Percentiles rank a stretch among this genome's conserved stretches.
Conservation (phyloP, 2,329 filamentous ascomycete genomes). For the Penicillium sp. region DNA sequence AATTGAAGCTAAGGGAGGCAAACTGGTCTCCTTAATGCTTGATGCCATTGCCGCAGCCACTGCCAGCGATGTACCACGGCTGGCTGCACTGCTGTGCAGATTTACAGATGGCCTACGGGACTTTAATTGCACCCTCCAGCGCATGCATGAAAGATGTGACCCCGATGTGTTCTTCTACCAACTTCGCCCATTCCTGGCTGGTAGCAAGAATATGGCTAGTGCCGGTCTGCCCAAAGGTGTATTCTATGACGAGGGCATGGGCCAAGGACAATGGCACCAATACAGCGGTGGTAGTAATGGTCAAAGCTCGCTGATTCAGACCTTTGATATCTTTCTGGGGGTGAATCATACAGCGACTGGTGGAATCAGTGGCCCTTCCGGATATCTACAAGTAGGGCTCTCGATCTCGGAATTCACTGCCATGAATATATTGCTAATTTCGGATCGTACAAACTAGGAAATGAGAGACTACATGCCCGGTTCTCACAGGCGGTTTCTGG, state of each 20-base stretch:
- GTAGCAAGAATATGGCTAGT: conserved; percentile 55
- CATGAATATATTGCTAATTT: not conserved
- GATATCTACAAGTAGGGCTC: conserved; percentile 32
- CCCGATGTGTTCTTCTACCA: conserved; percentile 53
- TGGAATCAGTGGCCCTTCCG: conserved; percentile 25
- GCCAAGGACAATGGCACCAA: conserved; percentile 50
- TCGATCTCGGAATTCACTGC: not conserved
- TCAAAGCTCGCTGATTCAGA: conserved; percentile 55
- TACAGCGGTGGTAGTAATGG: conserved; percentile 57
- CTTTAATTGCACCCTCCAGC: conserved; percentile 43
- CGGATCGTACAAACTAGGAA: conserved; percentile 35
- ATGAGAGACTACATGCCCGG: conserved; percentile 58
- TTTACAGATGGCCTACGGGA: conserved; percentile 46
- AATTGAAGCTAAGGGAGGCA: conserved; percentile 53
- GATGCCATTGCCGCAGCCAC: conserved; percentile 49
- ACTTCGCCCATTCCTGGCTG: conserved; percentile 53
- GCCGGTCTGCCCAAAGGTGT: conserved; percentile 53
- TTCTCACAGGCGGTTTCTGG: conserved; percentile 52
- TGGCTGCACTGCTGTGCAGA: conserved; percentile 41
- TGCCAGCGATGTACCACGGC: conserved; percentile 34
- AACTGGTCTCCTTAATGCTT: conserved; percentile 47
- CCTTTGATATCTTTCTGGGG: conserved; percentile 54
- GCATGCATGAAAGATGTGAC: conserved; percentile 53
- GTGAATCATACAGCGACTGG: conserved; percentile 48
- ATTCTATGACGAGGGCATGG: conserved; percentile 53